Base-by-base conservation (phyloP, 805 yeast species). In the Brettanomyces anomalus region DNA sequence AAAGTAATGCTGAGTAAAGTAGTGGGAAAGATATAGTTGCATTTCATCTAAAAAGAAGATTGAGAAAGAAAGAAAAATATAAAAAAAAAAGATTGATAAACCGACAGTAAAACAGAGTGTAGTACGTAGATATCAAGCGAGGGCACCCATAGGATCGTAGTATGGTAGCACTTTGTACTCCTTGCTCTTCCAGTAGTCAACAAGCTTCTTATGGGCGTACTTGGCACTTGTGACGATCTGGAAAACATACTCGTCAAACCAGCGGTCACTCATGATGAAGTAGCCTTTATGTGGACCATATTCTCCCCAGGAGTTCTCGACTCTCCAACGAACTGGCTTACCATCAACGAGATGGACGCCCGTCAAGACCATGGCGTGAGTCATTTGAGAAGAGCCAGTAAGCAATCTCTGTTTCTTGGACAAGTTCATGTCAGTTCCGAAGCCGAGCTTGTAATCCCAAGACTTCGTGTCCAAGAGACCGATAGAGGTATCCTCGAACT, bases 331-430 rank as follows among this genome's bases (percentile, higher is more conserved):
- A 20, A 74, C 62, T 20, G 88, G 86, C 50, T 70, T 68, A 6
- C 79, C 82, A 30, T 68, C 62, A 33, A 60, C 48, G 24, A 87
- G 60, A 60, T 86, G 89, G 40, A 85, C 93, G 35, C 85, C 95
- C 17, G 87, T 79, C 48, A 86, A 72, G 6, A 80, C 77, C 96
- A 86, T 86, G 28, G 96, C 96, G 56, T 86, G 96, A 14, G 95
- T 86, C 93, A 87, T 85, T 51, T 76, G 71, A 19, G 89, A 81
- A 5, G 66, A 62, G 10, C 64, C 65, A 11, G 65, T 46, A 46
- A 58, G 42, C 26, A 62, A 47, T 34, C 67, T 52, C 46, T 61
- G 64, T 28, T 54, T 56, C 44, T 70, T 70, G 31, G 61, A 54
- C 20, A 62, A 36, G 36, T 60, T 58, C 48, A 62, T 51, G 24